A percentile compares a stretch with the other conserved stretches of the same genome.
Evolutionary conservation across 2,329 filamentous ascomycete genomes (phyloP).

Genomic region (Penicillium sp.): DNA sequence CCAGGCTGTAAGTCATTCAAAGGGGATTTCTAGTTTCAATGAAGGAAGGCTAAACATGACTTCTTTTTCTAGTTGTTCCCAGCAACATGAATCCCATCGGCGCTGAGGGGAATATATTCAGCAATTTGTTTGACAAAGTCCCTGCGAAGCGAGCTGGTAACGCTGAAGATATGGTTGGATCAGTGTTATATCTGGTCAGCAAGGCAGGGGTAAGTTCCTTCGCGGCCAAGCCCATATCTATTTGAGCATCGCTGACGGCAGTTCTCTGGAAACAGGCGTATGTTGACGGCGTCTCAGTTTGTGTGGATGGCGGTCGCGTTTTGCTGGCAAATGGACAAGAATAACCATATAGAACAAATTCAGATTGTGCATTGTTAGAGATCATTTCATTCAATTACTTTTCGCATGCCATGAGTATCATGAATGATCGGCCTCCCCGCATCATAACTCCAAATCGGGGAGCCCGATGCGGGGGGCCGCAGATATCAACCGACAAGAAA

Average conservation of each 20-base stretch:
- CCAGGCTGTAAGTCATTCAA: constrained; percentile 44
- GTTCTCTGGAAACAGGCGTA: constrained; percentile 35
- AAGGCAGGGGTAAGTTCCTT: constrained; percentile 43
- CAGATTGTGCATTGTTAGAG: not conserved
- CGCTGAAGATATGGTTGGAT: constrained; percentile 49
- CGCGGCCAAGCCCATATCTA: no score
- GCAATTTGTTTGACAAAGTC: constrained; percentile 46
- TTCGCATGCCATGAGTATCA: no score
- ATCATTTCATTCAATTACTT: not conserved
- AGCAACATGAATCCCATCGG: constrained; percentile 52
- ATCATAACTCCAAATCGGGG: not conserved
- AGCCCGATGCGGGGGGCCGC: not conserved
- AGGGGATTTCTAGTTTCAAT: no score
- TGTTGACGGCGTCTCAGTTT: constrained; percentile 45
- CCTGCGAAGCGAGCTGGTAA: constrained; percentile 45
- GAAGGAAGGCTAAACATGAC: not conserved
- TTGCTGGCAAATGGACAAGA: constrained; percentile 48
- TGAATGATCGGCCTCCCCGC: constrained; percentile 1
- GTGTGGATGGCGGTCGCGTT: constrained; percentile 46
- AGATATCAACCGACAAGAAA: not conserved
- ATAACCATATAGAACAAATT: constrained; percentile 7
- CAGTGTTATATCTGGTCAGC: constrained; percentile 48
- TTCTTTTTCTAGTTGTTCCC: constrained; percentile 41
- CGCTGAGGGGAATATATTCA: constrained; percentile 47
- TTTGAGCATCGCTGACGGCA: not conserved